phyloP scores from a whole-genome alignment of 768 basidiomycete genomes.

The Vishniacozyma victoriae region DNA sequence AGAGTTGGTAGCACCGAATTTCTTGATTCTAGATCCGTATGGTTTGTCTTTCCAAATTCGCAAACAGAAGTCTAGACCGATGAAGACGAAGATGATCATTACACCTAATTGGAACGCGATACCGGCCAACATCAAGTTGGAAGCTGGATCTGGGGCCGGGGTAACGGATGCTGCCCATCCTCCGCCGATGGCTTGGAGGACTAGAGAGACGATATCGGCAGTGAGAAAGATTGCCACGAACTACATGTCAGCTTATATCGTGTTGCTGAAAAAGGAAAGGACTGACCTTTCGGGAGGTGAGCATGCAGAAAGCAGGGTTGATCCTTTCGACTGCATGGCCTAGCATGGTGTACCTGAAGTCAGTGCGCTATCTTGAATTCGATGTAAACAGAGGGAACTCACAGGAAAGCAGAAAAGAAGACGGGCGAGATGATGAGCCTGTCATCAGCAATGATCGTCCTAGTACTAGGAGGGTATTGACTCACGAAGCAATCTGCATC shows the following conservation, averaged over 20 bases:
- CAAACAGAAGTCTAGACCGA: slow-evolving; percentile 33
- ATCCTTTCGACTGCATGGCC: slow-evolving; percentile 23
- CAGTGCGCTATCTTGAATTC: no score
- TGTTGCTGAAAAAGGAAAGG: not conserved
- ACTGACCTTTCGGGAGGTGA: not conserved
- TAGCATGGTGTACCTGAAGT: slow-evolving; percentile 24
- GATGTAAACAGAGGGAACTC: no score
- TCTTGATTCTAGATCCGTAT: slow-evolving; percentile 3
- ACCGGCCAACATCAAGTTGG: slow-evolving; percentile 43
- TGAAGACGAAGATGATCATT: slow-evolving; percentile 34
- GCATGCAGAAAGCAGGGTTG: slow-evolving; percentile 3
- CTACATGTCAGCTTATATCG: not conserved
- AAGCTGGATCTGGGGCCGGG: slow-evolving; percentile 18
- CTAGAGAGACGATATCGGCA: slow-evolving; percentile 36
- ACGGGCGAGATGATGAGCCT: slow-evolving; percentile 33
- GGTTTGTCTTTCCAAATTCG: slow-evolving; percentile 9
- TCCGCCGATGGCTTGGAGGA: slow-evolving; percentile 42
- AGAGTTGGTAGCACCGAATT: not conserved
- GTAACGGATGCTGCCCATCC: slow-evolving; percentile 20
- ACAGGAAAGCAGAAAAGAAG: slow-evolving; percentile 34
- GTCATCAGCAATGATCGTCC: not conserved
- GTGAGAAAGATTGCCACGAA: slow-evolving; percentile 38
- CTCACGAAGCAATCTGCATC: slow-evolving; percentile 28
- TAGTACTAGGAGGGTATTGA: slow-evolving; percentile 3
- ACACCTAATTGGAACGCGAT: slow-evolving; percentile 38